Conservation (phyloP, 1,139 yeast species). For the Magnusiomyces ingens region DNA sequence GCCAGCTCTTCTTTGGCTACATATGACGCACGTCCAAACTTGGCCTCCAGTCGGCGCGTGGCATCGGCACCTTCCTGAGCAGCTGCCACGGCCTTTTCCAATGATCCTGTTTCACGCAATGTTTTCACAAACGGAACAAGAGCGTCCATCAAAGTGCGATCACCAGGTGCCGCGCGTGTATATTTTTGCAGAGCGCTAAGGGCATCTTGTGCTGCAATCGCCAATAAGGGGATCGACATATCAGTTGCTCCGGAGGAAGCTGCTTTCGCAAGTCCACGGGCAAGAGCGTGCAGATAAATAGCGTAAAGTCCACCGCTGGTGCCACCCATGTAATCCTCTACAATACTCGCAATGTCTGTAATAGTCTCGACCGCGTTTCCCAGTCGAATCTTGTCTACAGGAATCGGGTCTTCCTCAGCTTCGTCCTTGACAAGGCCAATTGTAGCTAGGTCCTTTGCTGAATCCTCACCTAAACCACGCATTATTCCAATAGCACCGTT, state of each 20-base stretch:
- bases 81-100: slow-evolving; percentile 55
- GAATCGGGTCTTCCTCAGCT: slow-evolving; percentile 9
- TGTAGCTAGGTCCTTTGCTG: neutral
- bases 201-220: slow-evolving; percentile 45
- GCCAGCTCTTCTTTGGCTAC: slow-evolving; percentile 56
- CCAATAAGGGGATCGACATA: slow-evolving; percentile 36
- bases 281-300: slow-evolving; percentile 65
- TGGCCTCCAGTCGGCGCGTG: slow-evolving; percentile 70
- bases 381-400: slow-evolving; percentile 37
- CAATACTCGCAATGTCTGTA: slow-evolving; percentile 59
- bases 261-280: slow-evolving; percentile 40
- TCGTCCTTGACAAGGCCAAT: neutral
- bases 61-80: slow-evolving; percentile 71
- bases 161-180: slow-evolving; percentile 71
- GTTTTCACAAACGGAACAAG: slow-evolving; percentile 65
- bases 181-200: slow-evolving; percentile 63
- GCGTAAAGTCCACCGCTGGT: slow-evolving; percentile 93
- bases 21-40: slow-evolving; percentile 90
- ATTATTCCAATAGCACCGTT: slow-evolving; percentile 73
- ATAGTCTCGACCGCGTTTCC: slow-evolving; percentile 51
- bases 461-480: slow-evolving; percentile 36
- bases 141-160: slow-evolving; percentile 49
- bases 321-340: slow-evolving; percentile 92
- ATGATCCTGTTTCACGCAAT: slow-evolving; percentile 41
- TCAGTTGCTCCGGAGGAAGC: slow-evolving; percentile 22